Evolutionary conservation across 2,329 filamentous ascomycete genomes (phyloP).

Genomic region (Boeremia exigua): DNA sequence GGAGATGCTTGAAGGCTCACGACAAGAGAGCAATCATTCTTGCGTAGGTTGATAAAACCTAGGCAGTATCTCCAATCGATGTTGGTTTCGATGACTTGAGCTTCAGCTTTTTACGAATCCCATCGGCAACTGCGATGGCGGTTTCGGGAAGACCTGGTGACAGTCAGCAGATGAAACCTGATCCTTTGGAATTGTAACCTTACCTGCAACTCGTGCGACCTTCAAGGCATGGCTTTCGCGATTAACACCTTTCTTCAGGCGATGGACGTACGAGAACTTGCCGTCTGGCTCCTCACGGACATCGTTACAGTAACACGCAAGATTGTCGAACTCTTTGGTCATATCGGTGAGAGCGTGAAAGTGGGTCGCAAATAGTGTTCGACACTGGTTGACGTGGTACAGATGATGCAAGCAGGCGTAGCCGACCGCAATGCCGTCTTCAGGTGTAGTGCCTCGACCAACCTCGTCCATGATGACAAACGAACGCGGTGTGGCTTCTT

Average conservation of each 20-base stretch:
- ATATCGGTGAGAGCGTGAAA: slow-evolving; percentile 87
- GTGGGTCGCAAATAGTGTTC: slow-evolving; percentile 91
- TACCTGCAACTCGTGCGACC: slow-evolving; percentile 82
- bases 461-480: slow-evolving; percentile 99
- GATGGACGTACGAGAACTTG: slow-evolving; percentile 84
- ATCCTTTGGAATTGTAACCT: slow-evolving; percentile 4
- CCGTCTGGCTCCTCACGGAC: slow-evolving; percentile 71
- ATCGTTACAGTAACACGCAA: slow-evolving; percentile 88
- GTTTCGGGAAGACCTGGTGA: slow-evolving; percentile 68
- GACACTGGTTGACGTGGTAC: slow-evolving; percentile 75
- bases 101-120: slow-evolving; percentile 57
- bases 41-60: not conserved
- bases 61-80: not conserved
- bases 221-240: slow-evolving; percentile 89
- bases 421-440: slow-evolving; percentile 88
- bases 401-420: slow-evolving; percentile 89
- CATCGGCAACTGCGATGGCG: slow-evolving; percentile 71
- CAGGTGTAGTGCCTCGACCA: slow-evolving; percentile 89
- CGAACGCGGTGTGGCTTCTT: slow-evolving; percentile 78
- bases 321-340: slow-evolving; percentile 62
- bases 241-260: slow-evolving; percentile 81
- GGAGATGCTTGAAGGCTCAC: not conserved
- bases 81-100: not conserved
- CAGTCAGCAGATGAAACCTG: slow-evolving; percentile 7
- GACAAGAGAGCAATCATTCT: not conserved